Conservation (phyloP, 2,329 filamentous ascomycete species). For the Penicillium corylophilum region DNA sequence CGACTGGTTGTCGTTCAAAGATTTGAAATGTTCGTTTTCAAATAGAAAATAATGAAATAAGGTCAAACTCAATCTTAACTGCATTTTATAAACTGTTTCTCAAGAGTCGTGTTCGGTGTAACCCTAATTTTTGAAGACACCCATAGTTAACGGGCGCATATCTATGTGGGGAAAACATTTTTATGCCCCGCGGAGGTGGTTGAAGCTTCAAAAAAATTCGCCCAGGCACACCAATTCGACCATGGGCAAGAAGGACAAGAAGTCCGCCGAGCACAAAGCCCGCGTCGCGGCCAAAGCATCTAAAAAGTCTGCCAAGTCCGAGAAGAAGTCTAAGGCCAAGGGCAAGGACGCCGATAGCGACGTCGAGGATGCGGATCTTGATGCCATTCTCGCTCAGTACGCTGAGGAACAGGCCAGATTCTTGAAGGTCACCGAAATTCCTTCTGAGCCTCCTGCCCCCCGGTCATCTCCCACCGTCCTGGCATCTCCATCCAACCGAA, state of each 20-base stretch:
- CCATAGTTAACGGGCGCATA: not conserved
- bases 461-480: constrained; percentile 79
- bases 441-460: constrained; percentile 70
- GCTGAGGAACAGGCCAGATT: constrained; percentile 91
- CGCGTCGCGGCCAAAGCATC: constrained; percentile 71
- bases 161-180: constrained; percentile 22
- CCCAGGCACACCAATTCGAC: constrained; percentile 9
- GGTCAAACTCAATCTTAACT: not conserved
- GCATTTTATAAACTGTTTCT: not conserved
- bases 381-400: constrained; percentile 90
- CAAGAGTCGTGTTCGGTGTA: not conserved
- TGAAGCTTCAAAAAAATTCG: constrained; percentile 9
- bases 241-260: constrained; percentile 58
- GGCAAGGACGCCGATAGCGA: constrained; percentile 74
- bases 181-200: constrained; percentile 21
- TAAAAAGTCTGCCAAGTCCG: constrained; percentile 71
- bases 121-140: not conserved
- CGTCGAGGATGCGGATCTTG: constrained; percentile 87
- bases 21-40: not conserved
- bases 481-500: constrained; percentile 79
- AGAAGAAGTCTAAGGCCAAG: constrained; percentile 76
- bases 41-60: not conserved
- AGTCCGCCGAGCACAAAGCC: constrained; percentile 56
- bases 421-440: constrained; percentile 83
- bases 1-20: not conserved